These are phyloP conservation scores for Dactylonectria estremocensis DNA, from an alignment of 2,329 filamentous ascomycete species.

Conservation along the genomic window DNA sequence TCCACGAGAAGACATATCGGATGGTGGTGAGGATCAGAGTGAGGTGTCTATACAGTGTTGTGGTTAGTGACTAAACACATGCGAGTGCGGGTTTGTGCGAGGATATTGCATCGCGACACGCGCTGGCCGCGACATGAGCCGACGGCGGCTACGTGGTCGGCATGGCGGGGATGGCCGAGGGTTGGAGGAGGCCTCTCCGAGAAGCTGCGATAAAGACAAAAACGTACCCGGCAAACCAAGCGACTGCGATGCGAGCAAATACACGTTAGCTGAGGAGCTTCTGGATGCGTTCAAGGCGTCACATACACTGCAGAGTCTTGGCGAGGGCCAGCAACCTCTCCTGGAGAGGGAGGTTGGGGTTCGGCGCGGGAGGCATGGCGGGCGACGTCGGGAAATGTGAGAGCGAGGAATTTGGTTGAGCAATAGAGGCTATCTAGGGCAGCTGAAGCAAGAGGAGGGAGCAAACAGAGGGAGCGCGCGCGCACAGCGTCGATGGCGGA, in stretches of 20 bases:
- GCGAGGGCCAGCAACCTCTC: conserved; percentile 85
- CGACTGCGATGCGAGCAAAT: conserved; percentile 65
- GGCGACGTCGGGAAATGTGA: conserved; percentile 4
- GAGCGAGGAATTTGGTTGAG: conserved; percentile 25
- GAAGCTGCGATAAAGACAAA: conserved; percentile 36
- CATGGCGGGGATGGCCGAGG: conserved; percentile 4
- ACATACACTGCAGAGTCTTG: conserved; percentile 92
- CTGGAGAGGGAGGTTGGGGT: conserved; percentile 77
- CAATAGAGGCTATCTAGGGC: conserved; percentile 18
- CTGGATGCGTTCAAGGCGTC: conserved; percentile 34
- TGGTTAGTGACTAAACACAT: conserved; percentile 34
- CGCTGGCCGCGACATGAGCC: conserved; percentile 6
- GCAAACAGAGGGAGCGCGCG: conserved; percentile 35
- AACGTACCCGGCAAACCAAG: conserved; percentile 86
- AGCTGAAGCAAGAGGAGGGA: conserved; percentile 25
- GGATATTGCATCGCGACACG: conserved; percentile 11
- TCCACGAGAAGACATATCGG: conserved; percentile 88
- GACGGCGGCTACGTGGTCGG: conserved; percentile 36
- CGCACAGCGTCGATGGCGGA: conserved; percentile 13
- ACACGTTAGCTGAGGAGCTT: conserved; percentile 40
- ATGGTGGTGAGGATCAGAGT: conserved; percentile 86
- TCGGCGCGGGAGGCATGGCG: conserved; percentile 80
- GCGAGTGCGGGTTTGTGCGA: not conserved
- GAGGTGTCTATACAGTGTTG: conserved; percentile 75
- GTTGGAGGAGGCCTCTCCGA: conserved; percentile 3